Conservation (phyloP, 768 basidiomycete genomes). For the Agaricus blazei region DNA sequence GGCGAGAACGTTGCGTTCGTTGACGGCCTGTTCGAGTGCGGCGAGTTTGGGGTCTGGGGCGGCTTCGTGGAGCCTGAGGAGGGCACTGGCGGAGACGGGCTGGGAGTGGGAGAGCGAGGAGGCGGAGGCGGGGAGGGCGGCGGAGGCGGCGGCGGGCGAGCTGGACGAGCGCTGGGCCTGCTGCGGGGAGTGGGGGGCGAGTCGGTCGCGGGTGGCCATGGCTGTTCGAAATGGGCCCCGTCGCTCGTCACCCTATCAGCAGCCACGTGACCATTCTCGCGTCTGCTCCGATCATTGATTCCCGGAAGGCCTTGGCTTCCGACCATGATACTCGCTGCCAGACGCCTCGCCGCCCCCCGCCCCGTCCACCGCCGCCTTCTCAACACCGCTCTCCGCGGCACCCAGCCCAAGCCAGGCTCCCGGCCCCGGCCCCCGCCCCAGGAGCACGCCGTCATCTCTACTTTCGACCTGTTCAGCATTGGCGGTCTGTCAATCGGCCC, state of each 20-base stretch:
- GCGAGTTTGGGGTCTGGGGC: conserved; percentile 50
- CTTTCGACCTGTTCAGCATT: conserved; percentile 90
- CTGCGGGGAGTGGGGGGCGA: conserved; percentile 28
- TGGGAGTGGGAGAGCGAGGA: conserved; percentile 30
- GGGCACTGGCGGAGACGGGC: conserved; percentile 43
- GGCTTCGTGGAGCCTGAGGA: conserved; percentile 50
- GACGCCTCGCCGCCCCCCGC: neutral
- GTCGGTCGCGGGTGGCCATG: conserved; percentile 28
- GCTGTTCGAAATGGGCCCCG: conserved; percentile 1
- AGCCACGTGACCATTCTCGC: neutral
- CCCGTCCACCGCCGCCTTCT: neutral
- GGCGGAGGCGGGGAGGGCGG: conserved; percentile 23
- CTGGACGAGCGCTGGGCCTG: conserved; percentile 24
- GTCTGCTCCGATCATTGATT: conserved; percentile 1
- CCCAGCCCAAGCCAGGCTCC: conserved; percentile 1
- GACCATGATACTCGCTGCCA: conserved; percentile 1
- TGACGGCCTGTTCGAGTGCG: conserved; percentile 73
- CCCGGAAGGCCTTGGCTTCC: neutral
- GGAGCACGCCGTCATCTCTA: conserved; percentile 88
- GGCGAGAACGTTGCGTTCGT: conserved; percentile 76
- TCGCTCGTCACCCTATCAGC: neutral
- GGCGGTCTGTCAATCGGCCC: conserved; percentile 45
- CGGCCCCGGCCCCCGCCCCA: conserved; percentile 27
- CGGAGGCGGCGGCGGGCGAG: conserved; percentile 25
- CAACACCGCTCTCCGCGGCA: conserved; percentile 1